A percentile compares a stretch with the other conserved stretches of the same genome.
Evolutionary conservation across 108 stramenopile genomes (phyloP).

Genomic region (Skeletonema potamos): DNA sequence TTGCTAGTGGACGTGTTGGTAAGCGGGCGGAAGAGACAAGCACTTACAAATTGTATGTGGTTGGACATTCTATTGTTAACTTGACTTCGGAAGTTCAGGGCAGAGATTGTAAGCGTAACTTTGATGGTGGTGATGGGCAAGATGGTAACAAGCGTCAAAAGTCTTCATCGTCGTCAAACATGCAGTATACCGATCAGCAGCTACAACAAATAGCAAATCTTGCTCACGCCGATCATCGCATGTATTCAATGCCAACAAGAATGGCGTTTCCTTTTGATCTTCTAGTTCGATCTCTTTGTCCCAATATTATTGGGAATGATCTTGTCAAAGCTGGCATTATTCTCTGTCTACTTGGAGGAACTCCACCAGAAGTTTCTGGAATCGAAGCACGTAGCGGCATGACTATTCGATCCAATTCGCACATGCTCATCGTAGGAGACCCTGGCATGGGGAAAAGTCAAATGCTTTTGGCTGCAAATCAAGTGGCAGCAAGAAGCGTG

Average conservation of each 20-base stretch:
- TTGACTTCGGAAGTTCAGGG: conserved; percentile 36
- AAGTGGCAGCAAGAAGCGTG: conserved; percentile 92
- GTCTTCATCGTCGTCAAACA: conserved; percentile 20
- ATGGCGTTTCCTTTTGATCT: conserved; percentile 92
- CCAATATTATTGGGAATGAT: conserved; percentile 96
- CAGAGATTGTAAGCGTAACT: conserved; percentile 6
- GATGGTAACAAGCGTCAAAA: conserved; percentile 30
- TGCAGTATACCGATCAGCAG: conserved; percentile 67
- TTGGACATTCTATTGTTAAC: conserved; percentile 87
- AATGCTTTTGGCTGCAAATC: conserved; percentile 91
- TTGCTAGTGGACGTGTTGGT: conserved; percentile 78
- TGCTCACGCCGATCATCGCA: conserved; percentile 87
- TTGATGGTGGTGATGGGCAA: conserved; percentile 7
- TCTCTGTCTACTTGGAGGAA: conserved; percentile 94
- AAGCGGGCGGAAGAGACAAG: conserved; percentile 84
- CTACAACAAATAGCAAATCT: conserved; percentile 71
- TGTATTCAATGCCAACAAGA: conserved; percentile 68
- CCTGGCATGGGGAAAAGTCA: conserved; percentile 96
- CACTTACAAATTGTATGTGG: conserved; percentile 88
- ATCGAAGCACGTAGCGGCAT: conserved; percentile 43
- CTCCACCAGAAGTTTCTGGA: conserved; percentile 56
- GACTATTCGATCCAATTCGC: conserved; percentile 74
- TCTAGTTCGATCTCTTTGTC: conserved; percentile 91
- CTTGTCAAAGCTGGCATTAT: conserved; percentile 97
- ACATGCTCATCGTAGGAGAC: conserved; percentile 85